These are phyloP conservation scores for Amanita rubescens DNA, from an alignment of 768 basidiomycete species.

Conservation along the genomic window DNA sequence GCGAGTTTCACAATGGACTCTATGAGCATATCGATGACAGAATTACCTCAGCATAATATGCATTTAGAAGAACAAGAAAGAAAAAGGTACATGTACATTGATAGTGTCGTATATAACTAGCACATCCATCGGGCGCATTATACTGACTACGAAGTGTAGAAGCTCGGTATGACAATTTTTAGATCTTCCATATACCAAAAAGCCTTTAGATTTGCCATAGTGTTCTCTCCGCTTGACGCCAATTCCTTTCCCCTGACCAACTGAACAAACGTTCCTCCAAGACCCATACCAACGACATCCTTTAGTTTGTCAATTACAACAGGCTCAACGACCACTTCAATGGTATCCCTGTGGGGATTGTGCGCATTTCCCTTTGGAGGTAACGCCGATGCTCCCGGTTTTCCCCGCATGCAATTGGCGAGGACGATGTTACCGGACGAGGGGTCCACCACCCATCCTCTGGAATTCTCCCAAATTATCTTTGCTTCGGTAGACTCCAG, in stretches of 20 bases:
- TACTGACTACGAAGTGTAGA: constrained; percentile 22
- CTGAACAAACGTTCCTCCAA: constrained; percentile 66
- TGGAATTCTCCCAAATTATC: constrained; percentile 26
- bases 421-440: constrained; percentile 10
- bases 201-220: constrained; percentile 16
- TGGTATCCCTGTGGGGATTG: constrained; percentile 48
- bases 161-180: constrained; percentile 31
- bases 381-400: background rate
- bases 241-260: constrained; percentile 32
- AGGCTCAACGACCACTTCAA: constrained; percentile 50
- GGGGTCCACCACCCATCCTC: constrained; percentile 23
- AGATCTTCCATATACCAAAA: constrained; percentile 39
- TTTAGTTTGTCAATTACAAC: constrained; percentile 32
- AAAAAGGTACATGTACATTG: too few species aligned
- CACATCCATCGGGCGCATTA: background rate
- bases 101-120: too few species aligned
- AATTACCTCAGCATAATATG: too few species aligned
- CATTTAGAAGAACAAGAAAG: too few species aligned
- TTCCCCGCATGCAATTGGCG: constrained; percentile 26
- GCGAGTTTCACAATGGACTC: background rate
- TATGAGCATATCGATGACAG: background rate
- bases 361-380: constrained; percentile 26
- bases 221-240: constrained; percentile 23
- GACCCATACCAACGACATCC: constrained; percentile 56
- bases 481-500: constrained; percentile 27